A percentile compares a stretch with the other conserved stretches of the same genome.
phyloP scores from a whole-genome alignment of 73 alveolate species.

The Tetrahymena malaccensis region DNA sequence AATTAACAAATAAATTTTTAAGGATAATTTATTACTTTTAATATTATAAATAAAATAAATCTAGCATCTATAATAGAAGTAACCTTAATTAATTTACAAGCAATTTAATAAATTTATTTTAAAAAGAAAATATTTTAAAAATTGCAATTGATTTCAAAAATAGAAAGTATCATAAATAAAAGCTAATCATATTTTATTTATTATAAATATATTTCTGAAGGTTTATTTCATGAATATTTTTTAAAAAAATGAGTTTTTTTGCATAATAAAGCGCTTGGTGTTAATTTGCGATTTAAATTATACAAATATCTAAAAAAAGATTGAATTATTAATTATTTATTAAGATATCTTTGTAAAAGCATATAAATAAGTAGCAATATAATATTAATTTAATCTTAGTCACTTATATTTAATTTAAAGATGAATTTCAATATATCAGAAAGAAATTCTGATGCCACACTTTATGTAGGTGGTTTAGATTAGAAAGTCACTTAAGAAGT shows the following conservation, averaged over 20 bases:
- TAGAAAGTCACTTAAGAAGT: conserved; percentile 87
- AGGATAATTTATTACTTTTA: background rate
- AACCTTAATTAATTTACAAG: background rate
- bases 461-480: conserved; percentile 80
- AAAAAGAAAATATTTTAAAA: no score
- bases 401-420: background rate
- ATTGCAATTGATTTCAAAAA: no score
- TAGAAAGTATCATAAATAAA: no score
- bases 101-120: background rate
- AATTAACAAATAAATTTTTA: no score
- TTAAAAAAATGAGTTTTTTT: background rate
- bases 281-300: background rate
- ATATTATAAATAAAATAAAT: no score
- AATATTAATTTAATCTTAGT: background rate
- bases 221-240: no score
- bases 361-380: background rate
- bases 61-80: background rate
- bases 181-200: no score
- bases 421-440: conserved; percentile 6
- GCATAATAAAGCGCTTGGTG: background rate
- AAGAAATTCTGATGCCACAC: conserved; percentile 46
- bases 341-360: background rate
- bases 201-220: no score
- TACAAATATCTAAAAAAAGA: background rate
- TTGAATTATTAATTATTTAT: background rate